These are phyloP conservation scores for Phytophthora idaei DNA, from an alignment of 352 stramenopile genomes.

Conservation along the genomic window DNA sequence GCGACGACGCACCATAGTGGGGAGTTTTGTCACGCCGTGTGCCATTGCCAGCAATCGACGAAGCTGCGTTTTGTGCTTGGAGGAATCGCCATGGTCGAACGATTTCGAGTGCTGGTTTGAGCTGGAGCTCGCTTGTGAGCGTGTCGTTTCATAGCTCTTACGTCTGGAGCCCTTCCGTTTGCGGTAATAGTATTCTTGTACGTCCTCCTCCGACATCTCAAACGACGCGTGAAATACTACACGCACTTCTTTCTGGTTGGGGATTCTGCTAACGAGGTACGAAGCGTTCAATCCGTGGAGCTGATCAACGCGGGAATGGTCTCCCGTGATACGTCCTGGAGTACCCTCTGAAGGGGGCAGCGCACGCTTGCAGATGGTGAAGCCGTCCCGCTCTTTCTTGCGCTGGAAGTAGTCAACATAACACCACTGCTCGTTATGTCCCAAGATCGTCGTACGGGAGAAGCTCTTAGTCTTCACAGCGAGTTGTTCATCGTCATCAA, in stretches of 20 bases:
- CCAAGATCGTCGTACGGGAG: slow-evolving; percentile 12
- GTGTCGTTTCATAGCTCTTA: slow-evolving; percentile 11
- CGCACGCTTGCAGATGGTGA: slow-evolving; percentile 28
- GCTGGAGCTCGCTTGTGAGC: not conserved
- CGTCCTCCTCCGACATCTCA: slow-evolving; percentile 7
- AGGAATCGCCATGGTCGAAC: slow-evolving; percentile 9
- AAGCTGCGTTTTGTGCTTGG: slow-evolving; percentile 18
- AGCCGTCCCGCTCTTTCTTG: slow-evolving; percentile 16
- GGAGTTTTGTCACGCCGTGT: slow-evolving; percentile 38
- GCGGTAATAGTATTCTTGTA: not conserved
- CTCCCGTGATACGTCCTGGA: slow-evolving; percentile 3
- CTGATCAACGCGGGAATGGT: slow-evolving; percentile 20
- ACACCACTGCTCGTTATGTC: slow-evolving; percentile 40
- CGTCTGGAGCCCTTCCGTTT: slow-evolving; percentile 20
- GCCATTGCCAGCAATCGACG: slow-evolving; percentile 37
- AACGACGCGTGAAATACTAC: slow-evolving; percentile 36
- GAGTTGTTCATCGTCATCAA: slow-evolving; percentile 20
- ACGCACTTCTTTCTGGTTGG: slow-evolving; percentile 16
- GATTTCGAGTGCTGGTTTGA: slow-evolving; percentile 2
- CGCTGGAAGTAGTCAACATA: slow-evolving; percentile 34
- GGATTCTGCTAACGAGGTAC: slow-evolving; percentile 25
- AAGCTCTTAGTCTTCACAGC: slow-evolving; percentile 36
- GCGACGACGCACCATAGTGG: slow-evolving; percentile 51
- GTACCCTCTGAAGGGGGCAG: slow-evolving; percentile 15
- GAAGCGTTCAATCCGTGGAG: slow-evolving; percentile 27